Conservation (phyloP, 2,329 filamentous ascomycete genomes). For the Zarea fungicola region DNA sequence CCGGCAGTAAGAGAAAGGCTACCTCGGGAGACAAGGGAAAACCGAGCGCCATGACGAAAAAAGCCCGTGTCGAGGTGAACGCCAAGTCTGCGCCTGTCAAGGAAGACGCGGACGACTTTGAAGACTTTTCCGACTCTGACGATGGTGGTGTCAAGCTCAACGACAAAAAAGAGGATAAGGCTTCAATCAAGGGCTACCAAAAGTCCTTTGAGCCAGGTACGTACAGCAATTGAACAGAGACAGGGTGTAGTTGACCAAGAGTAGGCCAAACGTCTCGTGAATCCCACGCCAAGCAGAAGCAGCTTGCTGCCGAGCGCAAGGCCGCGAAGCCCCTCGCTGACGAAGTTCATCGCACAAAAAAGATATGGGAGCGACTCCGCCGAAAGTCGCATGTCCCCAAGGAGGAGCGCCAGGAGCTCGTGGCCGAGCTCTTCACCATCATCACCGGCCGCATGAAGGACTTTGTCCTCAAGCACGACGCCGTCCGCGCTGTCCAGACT, state of each 20-base stretch:
- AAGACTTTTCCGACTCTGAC: constrained; percentile 45
- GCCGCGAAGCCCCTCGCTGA: constrained; percentile 90
- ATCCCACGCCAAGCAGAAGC: constrained; percentile 89
- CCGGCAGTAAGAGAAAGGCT: constrained; percentile 54
- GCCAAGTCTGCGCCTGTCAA: constrained; percentile 24
- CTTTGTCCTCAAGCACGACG: constrained; percentile 97
- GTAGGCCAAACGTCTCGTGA: constrained; percentile 71
- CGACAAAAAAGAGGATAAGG: constrained; percentile 32
- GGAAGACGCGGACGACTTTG: constrained; percentile 31
- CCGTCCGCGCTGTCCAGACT: constrained; percentile 92
- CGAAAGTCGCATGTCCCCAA: constrained; percentile 89
- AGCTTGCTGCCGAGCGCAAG: constrained; percentile 81
- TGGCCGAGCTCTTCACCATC: constrained; percentile 85
- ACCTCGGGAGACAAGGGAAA: constrained; percentile 39
- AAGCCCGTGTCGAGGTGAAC: constrained; percentile 39
- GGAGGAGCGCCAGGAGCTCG: constrained; percentile 80
- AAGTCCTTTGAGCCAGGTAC: constrained; percentile 40
- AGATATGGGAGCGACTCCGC: constrained; percentile 91
- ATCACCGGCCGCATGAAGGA: constrained; percentile 89
- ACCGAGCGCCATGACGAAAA: constrained; percentile 43
- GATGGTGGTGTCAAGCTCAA: constrained; percentile 48
- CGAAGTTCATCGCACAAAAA: constrained; percentile 82
- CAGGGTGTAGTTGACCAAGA: too few relatives aligned
- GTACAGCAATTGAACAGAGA: constrained; percentile 17
- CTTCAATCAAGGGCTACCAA: constrained; percentile 26